Evolutionary conservation across 1,139 yeast genomes (phyloP).

Genomic region (Zygosaccharomyces pseudobailii): DNA sequence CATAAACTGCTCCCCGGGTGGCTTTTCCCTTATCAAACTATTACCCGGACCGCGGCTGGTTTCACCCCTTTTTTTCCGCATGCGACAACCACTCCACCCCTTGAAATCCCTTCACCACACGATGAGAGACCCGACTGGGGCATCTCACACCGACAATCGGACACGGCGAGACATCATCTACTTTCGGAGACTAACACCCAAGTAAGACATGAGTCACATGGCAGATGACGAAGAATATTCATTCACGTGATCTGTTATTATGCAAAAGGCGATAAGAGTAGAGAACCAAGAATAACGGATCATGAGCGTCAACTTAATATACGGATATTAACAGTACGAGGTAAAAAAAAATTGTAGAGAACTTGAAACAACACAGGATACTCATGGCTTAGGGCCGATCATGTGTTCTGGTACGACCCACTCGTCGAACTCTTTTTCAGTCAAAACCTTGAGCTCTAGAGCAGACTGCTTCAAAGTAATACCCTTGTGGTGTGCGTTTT

Average conservation of each 20-base stretch:
- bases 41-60: constrained; percentile 5
- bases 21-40: background rate
- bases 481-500: constrained; percentile 97
- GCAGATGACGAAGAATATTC: background rate
- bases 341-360: background rate
- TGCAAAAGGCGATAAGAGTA: background rate
- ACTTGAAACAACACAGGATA: background rate
- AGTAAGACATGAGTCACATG: too few species aligned
- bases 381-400: constrained; percentile 74
- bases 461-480: constrained; percentile 93
- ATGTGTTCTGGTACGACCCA: constrained; percentile 98
- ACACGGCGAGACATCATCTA: background rate
- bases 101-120: background rate
- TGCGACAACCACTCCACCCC: background rate
- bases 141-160: background rate
- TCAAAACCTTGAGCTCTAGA: constrained; percentile 79
- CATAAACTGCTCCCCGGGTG: background rate
- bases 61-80: constrained; percentile 1
- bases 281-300: background rate
- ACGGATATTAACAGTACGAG: background rate
- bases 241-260: background rate
- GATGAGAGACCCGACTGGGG: background rate
- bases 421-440: constrained; percentile 80
- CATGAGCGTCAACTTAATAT: background rate
- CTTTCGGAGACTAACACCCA: background rate